Evolutionary conservation across 768 basidiomycete genomes (phyloP).

Genomic region (Amanita pseudoporphyria): DNA sequence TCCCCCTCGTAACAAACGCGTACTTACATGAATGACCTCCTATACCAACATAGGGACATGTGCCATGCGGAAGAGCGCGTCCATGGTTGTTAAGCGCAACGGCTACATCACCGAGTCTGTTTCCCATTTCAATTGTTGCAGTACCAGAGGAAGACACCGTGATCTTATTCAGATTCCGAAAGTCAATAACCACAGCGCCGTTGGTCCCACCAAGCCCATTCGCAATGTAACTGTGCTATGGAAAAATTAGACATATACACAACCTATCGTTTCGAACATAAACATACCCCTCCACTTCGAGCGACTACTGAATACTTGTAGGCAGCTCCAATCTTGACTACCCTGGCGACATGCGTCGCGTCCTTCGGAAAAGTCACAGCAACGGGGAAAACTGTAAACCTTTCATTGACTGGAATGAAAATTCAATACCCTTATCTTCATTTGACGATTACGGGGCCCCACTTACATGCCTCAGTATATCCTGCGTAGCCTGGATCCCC

Average conservation of each 20-base stretch:
- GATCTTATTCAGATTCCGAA: constrained; percentile 30
- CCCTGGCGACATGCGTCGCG: constrained; percentile 19
- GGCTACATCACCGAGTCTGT: constrained; percentile 38
- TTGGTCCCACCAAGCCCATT: constrained; percentile 37
- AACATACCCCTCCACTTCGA: constrained; percentile 33
- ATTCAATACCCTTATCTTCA: not conserved
- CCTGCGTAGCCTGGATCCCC: not conserved
- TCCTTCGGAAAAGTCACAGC: constrained; percentile 20
- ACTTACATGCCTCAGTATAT: constrained; percentile 1
- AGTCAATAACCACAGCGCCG: constrained; percentile 36
- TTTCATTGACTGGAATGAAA: constrained; percentile 18
- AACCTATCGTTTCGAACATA: not conserved
- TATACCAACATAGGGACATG: constrained; percentile 42
- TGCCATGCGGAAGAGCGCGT: constrained; percentile 42
- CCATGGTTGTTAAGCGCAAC: constrained; percentile 26
- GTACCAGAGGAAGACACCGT: constrained; percentile 22
- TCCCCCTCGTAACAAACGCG: not conserved
- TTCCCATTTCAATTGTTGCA: constrained; percentile 33
- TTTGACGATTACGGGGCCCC: not conserved
- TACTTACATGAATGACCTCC: constrained; percentile 38
- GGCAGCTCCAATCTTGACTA: constrained; percentile 18
- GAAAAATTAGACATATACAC: not conserved
- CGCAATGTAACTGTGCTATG: constrained; percentile 40
- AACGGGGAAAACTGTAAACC: constrained; percentile 20
- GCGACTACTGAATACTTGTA: constrained; percentile 24